Base-by-base conservation (phyloP, 2,329 filamentous ascomycete species). In the Beauveria sp. region DNA sequence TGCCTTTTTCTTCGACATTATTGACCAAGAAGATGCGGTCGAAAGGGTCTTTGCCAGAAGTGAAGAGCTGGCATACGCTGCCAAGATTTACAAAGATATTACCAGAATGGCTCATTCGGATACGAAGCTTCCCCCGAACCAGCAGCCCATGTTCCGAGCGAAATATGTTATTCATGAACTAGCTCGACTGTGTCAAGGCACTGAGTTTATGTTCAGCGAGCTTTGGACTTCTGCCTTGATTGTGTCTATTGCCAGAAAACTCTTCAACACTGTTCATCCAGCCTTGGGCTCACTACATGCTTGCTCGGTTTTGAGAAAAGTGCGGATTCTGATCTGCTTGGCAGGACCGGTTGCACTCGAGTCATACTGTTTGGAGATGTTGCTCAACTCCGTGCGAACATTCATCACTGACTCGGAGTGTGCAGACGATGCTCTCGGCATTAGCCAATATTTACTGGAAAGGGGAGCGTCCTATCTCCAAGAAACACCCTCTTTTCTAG, bases 291-390 rank as follows among this genome's bases (percentile, higher is more conserved):
- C 95, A 22, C 78, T 97, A 5, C 90, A 97, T 72, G 89, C 90
- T 43, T 95, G 91, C 71, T 88, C 91, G 1, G 86, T 96, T 3
- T 82, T 99, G 57, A 87, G 93, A 45, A 96, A 96, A 70, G 82
- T 98, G 52, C 84, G 92, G 40, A 83, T 97, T 9, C 76, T 98
- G 18, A 82, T 98, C 28, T 89, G 86, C 63, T 77, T 98, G 51
- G 88, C 91, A 28, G 92, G 91, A 0, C 72, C 84, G 0, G 80
- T 87, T 56, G 90, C 89, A n/a, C 79, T 88, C 26, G 78, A 85
- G 46, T 89, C 88, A 0, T 98, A 98, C 70, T 90, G 91, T 12
- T 73, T 97, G 16, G 91, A 99, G 72, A 95, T 97, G 90, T 80
- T 96, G 0, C 80, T 99, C 1, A 90, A 92, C 68, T 88, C 89